Base-by-base conservation (phyloP, 2,329 filamentous ascomycete species). In the Colletotrichum paranaense region DNA sequence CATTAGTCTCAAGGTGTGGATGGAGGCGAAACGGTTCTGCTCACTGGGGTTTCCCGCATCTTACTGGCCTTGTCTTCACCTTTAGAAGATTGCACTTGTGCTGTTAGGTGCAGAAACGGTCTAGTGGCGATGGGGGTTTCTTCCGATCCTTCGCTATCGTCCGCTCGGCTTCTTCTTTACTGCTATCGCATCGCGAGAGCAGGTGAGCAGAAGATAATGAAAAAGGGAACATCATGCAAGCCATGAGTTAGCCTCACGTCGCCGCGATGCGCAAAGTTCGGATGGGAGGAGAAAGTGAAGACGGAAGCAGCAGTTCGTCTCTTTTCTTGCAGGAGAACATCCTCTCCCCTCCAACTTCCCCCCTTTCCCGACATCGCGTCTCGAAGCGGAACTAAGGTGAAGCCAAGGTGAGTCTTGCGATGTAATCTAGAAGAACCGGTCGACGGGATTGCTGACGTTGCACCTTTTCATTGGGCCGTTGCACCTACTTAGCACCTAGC, bases 311-410 rank as follows among this genome's bases (percentile, higher is more conserved):
- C 24, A 28, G 62, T 60, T 70, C 68, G 46, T 70, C 67, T 22
- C 38, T 49, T 62, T 38, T 26, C 57, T 53, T 38, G 28, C 53
- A 52, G 9, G 6, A 24, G 9, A 26, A 24, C n/a, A 24, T 12
- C 16, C 19, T 38, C 6, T 28, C 1, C 52, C 42, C 19, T 2
- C 38, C 16, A 30, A 30, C 1, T n/a, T 9, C 30, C 30, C 19
- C 14, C 42, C 42, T 7, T 49, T n/a, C 16, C 42, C 16, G 42
- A 49, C 42, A 49, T n/a, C 19, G 42, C 12, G 22, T 32, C 53
- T n/a, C 11, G 62, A 28, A 42, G 24, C 62, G 30, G 42, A 62
- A 38, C 66, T 62, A 70, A 55, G 55, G 24, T 70, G 55, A 70
- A 28, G 62, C 68, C 68, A 60, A 59, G 52, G 59, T 66, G 24